phyloP scores from a whole-genome alignment of 352 stramenopile species.

The Phytophthora rubi region DNA sequence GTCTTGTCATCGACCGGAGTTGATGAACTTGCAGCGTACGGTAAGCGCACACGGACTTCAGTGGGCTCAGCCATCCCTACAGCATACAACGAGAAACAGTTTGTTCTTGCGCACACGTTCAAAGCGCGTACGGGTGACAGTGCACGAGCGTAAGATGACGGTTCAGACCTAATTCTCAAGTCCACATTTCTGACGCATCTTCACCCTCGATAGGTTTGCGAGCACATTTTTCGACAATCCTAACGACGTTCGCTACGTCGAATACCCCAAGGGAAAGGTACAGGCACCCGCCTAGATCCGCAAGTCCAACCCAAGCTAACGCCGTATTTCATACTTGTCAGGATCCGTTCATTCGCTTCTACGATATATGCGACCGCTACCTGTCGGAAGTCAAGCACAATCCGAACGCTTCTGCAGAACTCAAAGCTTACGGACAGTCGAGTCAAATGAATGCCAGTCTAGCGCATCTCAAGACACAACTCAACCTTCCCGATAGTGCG shows the following conservation, averaged over 20 bases:
- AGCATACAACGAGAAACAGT: constrained; percentile 42
- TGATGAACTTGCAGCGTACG: constrained; percentile 50
- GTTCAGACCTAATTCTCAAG: background rate
- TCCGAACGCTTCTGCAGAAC: constrained; percentile 46
- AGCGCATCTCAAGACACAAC: constrained; percentile 34
- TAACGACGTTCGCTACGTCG: constrained; percentile 52
- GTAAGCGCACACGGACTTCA: constrained; percentile 39
- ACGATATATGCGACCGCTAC: constrained; percentile 70
- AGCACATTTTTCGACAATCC: constrained; percentile 67
- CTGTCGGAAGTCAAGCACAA: constrained; percentile 63
- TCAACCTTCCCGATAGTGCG: constrained; percentile 44
- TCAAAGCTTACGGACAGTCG: constrained; percentile 45
- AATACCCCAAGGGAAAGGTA: constrained; percentile 59
- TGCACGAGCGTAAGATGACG: constrained; percentile 54
- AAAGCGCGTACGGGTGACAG: constrained; percentile 63
- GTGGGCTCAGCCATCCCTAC: constrained; percentile 11
- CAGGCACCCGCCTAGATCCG: background rate
- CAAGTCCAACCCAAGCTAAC: background rate
- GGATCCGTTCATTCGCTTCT: constrained; percentile 73
- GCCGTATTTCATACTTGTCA: constrained; percentile 10
- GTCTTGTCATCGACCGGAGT: constrained; percentile 42
- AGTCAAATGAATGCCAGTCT: constrained; percentile 40
- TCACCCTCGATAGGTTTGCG: constrained; percentile 50
- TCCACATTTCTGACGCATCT: background rate
- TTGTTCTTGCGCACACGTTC: constrained; percentile 66